phyloP scores from a whole-genome alignment of 2,329 filamentous ascomycete genomes.

The Trichoderma asperellum region DNA sequence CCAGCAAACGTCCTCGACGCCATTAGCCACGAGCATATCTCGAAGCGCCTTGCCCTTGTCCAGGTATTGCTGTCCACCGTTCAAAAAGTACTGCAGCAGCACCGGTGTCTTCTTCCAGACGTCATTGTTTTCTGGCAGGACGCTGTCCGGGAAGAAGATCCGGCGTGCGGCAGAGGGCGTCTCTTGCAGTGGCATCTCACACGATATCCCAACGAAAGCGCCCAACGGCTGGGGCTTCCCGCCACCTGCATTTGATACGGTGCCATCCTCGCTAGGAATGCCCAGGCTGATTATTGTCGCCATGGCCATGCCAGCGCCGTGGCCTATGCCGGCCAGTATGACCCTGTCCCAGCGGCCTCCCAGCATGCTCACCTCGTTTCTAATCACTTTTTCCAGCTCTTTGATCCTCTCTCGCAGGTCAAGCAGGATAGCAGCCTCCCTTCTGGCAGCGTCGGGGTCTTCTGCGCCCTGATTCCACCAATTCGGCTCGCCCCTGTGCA shows the following conservation, averaged over 20 bases:
- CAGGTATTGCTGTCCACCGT: neutral
- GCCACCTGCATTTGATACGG: too few species aligned
- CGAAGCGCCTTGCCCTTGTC: neutral
- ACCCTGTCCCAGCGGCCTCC: constrained; percentile 17
- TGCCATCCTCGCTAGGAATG: neutral
- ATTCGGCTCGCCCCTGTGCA: constrained; percentile 3
- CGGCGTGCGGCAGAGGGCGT: neutral
- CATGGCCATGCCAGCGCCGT: constrained; percentile 21
- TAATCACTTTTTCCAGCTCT: constrained; percentile 9
- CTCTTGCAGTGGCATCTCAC: neutral
- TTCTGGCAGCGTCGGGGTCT: neutral
- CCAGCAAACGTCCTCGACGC: constrained; percentile 9
- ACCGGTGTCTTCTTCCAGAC: constrained; percentile 17
- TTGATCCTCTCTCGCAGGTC: neutral
- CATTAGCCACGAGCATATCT: neutral
- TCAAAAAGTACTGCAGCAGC: constrained; percentile 7
- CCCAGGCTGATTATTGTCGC: neutral
- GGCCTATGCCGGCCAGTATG: constrained; percentile 15
- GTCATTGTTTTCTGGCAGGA: neutral
- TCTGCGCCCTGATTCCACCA: neutral
- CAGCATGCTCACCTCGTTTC: constrained; percentile 11
- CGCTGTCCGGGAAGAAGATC: neutral
- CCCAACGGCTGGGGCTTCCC: neutral
- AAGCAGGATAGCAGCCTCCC: neutral
- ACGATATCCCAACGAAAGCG: constrained; percentile 13